These are phyloP conservation scores for Cutaneotrichosporon sp. DNA, from an alignment of 1,284 basidiomycete genomes.

Conservation along the genomic window DNA sequence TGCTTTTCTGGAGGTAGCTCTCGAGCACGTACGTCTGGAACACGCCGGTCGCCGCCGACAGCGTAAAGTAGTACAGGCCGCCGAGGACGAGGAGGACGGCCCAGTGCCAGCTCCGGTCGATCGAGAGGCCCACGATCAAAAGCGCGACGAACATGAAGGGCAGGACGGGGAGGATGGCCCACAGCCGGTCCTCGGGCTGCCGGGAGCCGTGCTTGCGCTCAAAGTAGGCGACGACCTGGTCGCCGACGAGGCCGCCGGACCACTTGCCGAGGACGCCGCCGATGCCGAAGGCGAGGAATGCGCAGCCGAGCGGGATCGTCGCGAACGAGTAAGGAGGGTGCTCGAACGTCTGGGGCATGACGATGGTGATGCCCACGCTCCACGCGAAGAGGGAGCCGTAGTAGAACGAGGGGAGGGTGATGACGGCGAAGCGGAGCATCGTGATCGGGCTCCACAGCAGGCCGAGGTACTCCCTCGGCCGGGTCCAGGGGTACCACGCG, in stretches of 20 bases:
- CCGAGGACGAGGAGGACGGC: too few species aligned
- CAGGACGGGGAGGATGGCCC: slow-evolving; percentile 31
- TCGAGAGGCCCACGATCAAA: slow-evolving; percentile 25
- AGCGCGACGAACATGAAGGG: slow-evolving; percentile 41
- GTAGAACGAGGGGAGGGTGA: slow-evolving; percentile 41
- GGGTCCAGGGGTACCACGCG: slow-evolving; percentile 47
- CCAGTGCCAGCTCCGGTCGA: background rate
- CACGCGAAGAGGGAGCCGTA: slow-evolving; percentile 49
- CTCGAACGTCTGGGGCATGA: slow-evolving; percentile 44
- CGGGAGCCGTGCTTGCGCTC: slow-evolving; percentile 38
- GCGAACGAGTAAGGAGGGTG: slow-evolving; percentile 44
- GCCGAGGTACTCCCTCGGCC: slow-evolving; percentile 38
- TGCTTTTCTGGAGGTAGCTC: slow-evolving; percentile 37
- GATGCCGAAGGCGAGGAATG: slow-evolving; percentile 47
- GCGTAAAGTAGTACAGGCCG: slow-evolving; percentile 18
- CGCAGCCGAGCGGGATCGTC: slow-evolving; percentile 38
- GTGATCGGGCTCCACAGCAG: slow-evolving; percentile 38
- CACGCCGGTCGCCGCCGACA: slow-evolving; percentile 30
- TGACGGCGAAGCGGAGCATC: slow-evolving; percentile 29
- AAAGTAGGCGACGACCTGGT: slow-evolving; percentile 40
- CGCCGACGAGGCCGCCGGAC: slow-evolving; percentile 43
- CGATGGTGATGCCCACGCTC: slow-evolving; percentile 47
- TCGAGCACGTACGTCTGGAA: slow-evolving; percentile 46
- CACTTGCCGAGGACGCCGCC: slow-evolving; percentile 49
- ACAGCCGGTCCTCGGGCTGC: slow-evolving; percentile 50